These are phyloP conservation scores for Arctostaphylos glauca DNA, from an alignment of 148 eudicot genomes.

Conservation along the genomic window DNA sequence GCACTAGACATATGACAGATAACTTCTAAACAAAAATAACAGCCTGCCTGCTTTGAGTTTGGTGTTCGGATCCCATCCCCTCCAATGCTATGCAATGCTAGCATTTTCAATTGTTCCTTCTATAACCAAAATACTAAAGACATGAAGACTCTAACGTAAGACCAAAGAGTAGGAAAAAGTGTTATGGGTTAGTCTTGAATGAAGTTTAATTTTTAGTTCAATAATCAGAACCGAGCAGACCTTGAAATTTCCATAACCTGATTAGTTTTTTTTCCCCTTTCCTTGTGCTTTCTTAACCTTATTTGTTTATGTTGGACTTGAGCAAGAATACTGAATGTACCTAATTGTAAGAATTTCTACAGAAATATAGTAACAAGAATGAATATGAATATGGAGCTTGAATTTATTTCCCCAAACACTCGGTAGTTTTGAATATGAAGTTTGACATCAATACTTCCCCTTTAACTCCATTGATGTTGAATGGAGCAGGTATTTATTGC, in stretches of 20 bases:
- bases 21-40: not conserved
- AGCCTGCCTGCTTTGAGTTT: not conserved
- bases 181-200: not conserved
- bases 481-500: conserved; percentile 83
- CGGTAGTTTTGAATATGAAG: not conserved
- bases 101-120: not conserved
- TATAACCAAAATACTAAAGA: not conserved
- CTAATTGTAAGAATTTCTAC: not conserved
- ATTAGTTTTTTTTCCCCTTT: not conserved
- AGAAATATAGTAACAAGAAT: not conserved
- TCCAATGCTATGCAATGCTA: not conserved
- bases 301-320: not conserved
- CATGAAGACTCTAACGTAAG: not conserved
- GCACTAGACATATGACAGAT: not conserved
- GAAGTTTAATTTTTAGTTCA: not conserved
- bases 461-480: conserved; percentile 3
- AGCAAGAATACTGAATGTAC: too few species aligned
- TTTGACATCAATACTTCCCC: not conserved
- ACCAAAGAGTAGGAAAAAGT: not conserved
- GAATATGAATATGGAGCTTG: not conserved
- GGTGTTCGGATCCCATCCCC: not conserved
- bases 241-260: not conserved
- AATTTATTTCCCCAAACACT: not conserved
- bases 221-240: not conserved
- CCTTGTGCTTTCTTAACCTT: not conserved